phyloP scores from a whole-genome alignment of 345 rosid genomes.

The Gynandropsis gynandra region DNA sequence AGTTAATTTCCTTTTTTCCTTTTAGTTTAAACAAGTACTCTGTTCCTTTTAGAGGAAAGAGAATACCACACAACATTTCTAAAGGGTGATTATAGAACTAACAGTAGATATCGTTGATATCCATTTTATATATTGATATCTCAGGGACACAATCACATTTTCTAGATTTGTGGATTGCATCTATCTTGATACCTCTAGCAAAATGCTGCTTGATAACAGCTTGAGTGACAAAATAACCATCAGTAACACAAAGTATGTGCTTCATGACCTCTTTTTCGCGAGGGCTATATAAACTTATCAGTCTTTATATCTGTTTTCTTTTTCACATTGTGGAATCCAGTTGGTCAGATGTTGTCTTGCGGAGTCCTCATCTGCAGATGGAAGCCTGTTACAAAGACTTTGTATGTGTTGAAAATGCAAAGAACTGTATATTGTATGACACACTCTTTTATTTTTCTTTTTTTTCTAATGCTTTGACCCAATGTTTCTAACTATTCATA shows the following conservation, averaged over 20 bases:
- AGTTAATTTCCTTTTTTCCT: conserved; percentile 11
- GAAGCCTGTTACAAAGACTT: conserved; percentile 90
- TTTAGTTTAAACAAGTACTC: too few relatives aligned
- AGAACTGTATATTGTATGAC: conserved; percentile 42
- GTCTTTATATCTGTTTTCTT: too few relatives aligned
- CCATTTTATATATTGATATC: too few relatives aligned
- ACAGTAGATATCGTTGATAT: too few relatives aligned
- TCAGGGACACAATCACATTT: conserved; percentile 70
- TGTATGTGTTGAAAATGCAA: conserved; percentile 82
- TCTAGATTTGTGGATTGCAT: conserved; percentile 90
- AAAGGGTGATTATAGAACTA: too few relatives aligned
- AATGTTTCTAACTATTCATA: conserved; percentile 2
- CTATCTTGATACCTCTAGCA: conserved; percentile 62
- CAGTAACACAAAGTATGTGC: conserved; percentile 57
- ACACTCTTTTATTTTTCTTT: neutral
- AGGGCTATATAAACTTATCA: neutral
- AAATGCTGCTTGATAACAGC: conserved; percentile 73
- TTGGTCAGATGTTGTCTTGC: conserved; percentile 90
- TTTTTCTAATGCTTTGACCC: conserved; percentile 3
- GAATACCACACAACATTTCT: neutral
- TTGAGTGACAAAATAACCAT: conserved; percentile 64
- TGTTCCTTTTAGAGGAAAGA: neutral
- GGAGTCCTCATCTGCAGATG: conserved; percentile 93
- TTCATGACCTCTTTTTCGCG: conserved; percentile 9
- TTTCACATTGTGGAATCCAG: conserved; percentile 32